Conservation (phyloP, 106 monocot species). For the Dioscorea zingiberensis region DNA sequence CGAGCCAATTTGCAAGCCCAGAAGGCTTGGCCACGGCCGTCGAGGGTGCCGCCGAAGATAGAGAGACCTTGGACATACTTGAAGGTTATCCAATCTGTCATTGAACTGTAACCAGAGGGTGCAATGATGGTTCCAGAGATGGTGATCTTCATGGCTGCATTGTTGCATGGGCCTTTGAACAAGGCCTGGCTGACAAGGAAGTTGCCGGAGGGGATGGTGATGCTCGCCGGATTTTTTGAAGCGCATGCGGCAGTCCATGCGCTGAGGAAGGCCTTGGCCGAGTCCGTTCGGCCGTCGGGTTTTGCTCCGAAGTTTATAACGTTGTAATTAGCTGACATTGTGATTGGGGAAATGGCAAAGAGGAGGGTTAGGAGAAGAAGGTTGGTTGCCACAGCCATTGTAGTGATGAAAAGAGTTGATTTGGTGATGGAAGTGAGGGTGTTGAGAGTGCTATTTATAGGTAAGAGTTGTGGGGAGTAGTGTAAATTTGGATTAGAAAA, state of each 20-base stretch:
- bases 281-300: constrained; percentile 24
- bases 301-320: constrained; percentile 32
- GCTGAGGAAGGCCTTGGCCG: constrained; percentile 14
- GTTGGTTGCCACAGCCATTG: background rate
- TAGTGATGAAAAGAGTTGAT: background rate
- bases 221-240: constrained; percentile 3
- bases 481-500: too few species aligned
- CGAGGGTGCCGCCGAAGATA: constrained; percentile 18
- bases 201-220: constrained; percentile 27
- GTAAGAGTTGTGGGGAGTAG: too few species aligned
- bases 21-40: constrained; percentile 19
- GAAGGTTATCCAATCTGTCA: constrained; percentile 18
- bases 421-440: background rate
- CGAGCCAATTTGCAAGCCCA: constrained; percentile 22
- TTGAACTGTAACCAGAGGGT: constrained; percentile 7
- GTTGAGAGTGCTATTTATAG: background rate
- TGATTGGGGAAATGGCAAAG: background rate
- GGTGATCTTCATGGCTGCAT: background rate
- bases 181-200: constrained; percentile 29
- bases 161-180: constrained; percentile 44
- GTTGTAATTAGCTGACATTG: constrained; percentile 12
- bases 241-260: constrained; percentile 41
- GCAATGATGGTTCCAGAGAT: constrained; percentile 34
- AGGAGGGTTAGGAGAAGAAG: background rate
- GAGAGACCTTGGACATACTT: constrained; percentile 25